These are phyloP conservation scores for Chlamydomonas sphaeroides DNA, from an alignment of 139 green algal species.

Conservation along the genomic window DNA sequence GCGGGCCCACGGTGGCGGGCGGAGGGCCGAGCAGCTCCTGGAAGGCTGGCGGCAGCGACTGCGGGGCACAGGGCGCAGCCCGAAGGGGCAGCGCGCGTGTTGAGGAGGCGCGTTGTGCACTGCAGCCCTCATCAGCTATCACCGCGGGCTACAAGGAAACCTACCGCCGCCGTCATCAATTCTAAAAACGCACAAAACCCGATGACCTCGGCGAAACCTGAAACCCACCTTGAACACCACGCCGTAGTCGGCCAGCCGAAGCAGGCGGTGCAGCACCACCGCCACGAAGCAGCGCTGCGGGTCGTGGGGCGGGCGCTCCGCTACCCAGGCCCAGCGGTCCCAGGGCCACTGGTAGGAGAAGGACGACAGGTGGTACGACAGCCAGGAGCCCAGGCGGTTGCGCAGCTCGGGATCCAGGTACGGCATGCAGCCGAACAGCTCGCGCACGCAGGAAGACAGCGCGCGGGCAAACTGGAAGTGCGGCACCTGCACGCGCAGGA, in stretches of 20 bases:
- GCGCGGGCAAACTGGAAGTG: slow-evolving; percentile 42
- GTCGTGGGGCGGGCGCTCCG: slow-evolving; percentile 69
- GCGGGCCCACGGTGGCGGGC: slow-evolving; percentile 52
- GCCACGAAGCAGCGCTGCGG: slow-evolving; percentile 77
- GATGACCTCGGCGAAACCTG: too few species aligned
- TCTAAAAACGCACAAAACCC: too few species aligned
- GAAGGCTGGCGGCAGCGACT: slow-evolving; percentile 67
- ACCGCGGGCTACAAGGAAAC: too few species aligned
- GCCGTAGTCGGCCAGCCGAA: slow-evolving; percentile 74
- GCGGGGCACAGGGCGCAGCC: too few species aligned
- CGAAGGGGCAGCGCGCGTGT: too few species aligned
- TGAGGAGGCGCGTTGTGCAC: too few species aligned
- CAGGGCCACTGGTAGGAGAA: slow-evolving; percentile 93
- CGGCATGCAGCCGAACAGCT: slow-evolving; percentile 66
- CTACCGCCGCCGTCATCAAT: too few species aligned
- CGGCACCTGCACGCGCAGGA: not conserved
- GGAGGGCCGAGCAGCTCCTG: slow-evolving; percentile 66
- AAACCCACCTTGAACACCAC: slow-evolving; percentile 19
- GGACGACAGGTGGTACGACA: slow-evolving; percentile 92
- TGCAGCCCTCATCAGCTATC: too few species aligned
- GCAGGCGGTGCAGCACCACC: slow-evolving; percentile 69
- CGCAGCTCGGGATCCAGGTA: slow-evolving; percentile 81
- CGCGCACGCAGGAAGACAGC: slow-evolving; percentile 70
- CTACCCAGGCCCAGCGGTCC: slow-evolving; percentile 69
- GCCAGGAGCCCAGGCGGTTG: slow-evolving; percentile 79